Base-by-base conservation (phyloP, 2,329 filamentous ascomycete genomes). In the Aspergillus sp. region DNA sequence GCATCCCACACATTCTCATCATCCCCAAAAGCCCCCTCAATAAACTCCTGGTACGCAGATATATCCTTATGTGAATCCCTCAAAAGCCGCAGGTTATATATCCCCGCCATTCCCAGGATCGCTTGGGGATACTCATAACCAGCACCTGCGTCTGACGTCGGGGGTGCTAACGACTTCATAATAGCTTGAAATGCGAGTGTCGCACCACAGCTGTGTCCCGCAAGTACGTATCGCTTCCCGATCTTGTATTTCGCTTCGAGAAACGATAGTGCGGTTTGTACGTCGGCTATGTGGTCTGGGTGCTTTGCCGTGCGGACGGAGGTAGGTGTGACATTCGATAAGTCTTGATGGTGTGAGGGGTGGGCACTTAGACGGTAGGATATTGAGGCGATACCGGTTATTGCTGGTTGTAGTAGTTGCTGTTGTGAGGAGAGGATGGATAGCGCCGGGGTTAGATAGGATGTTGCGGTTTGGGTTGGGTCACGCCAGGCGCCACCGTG, bases 401-500 rank as follows among this genome's bases (percentile, higher is more conserved):
- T 74, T 49, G 39, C 51, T 24, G 47, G 60, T 2, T 64, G 59
- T 15, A 59, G 59, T 5, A 19, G 13, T 17, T 27, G 34, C 6
- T 27, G 6, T 17, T 27, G 34, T 6, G 45, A 19, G 61, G 73
- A 69, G 11, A 78, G 69, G 42, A 68, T 59, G 1, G 68, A 64
- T 33, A 73, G 64, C 3, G 77, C 71, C 4, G 70, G 68, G 8
- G 69, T 60, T 60, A 63, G 57, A 51, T 80, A 75, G 1, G 69
- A 68, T 7, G 62, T 54, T 3, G 74, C 67, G 12, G 73, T 75
- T 39, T 77, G 68, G 11, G 64, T 67, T 50, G 78, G 78, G 59
- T 81, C 79, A 44, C 79, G 74, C 75, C 79, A 81, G 62, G 78
- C 79, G 54, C 79, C 79, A 44, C 79, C 79, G 63, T 81, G 79